Evolutionary conservation across 208 protist genomes (phyloP).

Genomic region (Trypanosomatidae sp.): DNA sequence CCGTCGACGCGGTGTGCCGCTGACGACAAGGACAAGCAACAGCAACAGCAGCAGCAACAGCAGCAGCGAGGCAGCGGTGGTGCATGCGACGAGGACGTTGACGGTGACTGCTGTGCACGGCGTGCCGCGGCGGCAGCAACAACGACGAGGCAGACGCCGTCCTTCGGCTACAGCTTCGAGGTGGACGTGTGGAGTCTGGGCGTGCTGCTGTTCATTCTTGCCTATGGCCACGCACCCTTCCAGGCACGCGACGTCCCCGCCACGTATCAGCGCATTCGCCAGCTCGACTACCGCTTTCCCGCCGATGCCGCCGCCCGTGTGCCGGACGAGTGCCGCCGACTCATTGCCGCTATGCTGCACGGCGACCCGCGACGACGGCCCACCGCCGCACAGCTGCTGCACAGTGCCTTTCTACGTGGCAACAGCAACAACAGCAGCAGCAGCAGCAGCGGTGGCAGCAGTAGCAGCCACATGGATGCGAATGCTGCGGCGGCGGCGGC

Average conservation of each 20-base stretch:
- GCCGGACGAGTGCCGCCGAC: constrained; percentile 34
- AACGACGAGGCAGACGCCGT: too few relatives aligned
- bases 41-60: too few relatives aligned
- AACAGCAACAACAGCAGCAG: neutral
- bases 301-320: constrained; percentile 16
- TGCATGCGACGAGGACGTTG: too few relatives aligned
- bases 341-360: constrained; percentile 80
- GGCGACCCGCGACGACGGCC: constrained; percentile 40
- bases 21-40: too few relatives aligned
- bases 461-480: too few relatives aligned
- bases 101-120: too few relatives aligned
- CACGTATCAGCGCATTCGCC: constrained; percentile 40
- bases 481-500: too few relatives aligned
- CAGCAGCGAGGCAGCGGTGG: too few relatives aligned
- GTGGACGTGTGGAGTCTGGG: constrained; percentile 94
- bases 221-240: constrained; percentile 78
- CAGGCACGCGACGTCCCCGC: constrained; percentile 36
- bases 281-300: constrained; percentile 77
- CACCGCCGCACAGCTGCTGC: neutral
- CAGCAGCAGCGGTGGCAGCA: too few relatives aligned
- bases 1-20: too few relatives aligned
- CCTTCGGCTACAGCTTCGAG: constrained; percentile 86
- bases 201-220: constrained; percentile 85
- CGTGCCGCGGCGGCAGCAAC: too few relatives aligned
- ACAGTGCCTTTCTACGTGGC: constrained; percentile 3